Evolutionary conservation across 352 stramenopile species (phyloP).

Genomic region (Aphanomyces astaci): DNA sequence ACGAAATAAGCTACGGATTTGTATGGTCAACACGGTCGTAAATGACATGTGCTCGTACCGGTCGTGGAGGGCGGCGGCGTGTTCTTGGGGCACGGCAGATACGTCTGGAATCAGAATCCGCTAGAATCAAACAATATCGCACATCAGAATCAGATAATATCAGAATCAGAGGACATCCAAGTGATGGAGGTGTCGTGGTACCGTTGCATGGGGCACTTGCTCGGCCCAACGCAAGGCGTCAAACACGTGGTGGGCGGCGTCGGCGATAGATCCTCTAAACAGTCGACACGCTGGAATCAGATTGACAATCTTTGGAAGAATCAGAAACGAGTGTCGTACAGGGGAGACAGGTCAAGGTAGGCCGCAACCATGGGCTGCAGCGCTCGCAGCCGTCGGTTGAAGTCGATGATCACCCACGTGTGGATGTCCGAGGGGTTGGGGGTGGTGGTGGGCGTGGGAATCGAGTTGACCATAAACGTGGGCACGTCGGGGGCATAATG

Average conservation of each 20-base stretch:
- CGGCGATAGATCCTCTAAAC: constrained; percentile 44
- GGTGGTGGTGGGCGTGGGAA: constrained; percentile 33
- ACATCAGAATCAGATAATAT: too few relatives aligned
- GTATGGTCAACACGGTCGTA: neutral
- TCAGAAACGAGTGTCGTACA: constrained; percentile 9
- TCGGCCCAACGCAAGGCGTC: constrained; percentile 80
- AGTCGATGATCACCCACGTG: constrained; percentile 77
- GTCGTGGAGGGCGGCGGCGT: constrained; percentile 69
- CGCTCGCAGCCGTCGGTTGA: constrained; percentile 41
- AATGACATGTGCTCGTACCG: too few relatives aligned
- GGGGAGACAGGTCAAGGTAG: constrained; percentile 73
- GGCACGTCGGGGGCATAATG: constrained; percentile 96
- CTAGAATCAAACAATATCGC: constrained; percentile 23
- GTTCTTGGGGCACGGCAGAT: constrained; percentile 41
- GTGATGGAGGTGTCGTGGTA: too few relatives aligned
- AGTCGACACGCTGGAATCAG: neutral
- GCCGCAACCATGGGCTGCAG: constrained; percentile 45
- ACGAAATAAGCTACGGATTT: constrained; percentile 45
- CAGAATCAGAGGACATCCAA: too few relatives aligned
- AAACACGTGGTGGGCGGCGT: constrained; percentile 76
- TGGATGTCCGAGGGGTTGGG: constrained; percentile 31
- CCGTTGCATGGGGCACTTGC: constrained; percentile 44
- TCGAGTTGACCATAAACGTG: constrained; percentile 69
- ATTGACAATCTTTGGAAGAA: neutral
- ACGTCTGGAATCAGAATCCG: constrained; percentile 66